Evolutionary conservation across 2,329 filamentous ascomycete genomes (phyloP).

Genomic region (Pseudonectria buxi): DNA sequence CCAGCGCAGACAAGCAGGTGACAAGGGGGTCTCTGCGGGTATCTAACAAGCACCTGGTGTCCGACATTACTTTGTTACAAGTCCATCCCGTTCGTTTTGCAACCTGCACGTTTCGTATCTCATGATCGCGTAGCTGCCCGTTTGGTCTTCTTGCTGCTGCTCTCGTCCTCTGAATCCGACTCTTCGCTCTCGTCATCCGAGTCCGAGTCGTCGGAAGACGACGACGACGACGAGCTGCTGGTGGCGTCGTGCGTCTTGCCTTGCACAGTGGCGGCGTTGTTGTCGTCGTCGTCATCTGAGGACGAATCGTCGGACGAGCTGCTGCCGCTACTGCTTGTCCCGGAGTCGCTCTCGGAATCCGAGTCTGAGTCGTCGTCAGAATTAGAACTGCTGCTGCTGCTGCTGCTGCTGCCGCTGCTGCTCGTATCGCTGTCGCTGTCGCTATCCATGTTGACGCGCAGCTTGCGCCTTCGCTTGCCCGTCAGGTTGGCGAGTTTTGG

Average conservation of each 20-base stretch:
- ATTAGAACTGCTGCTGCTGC: slow-evolving; percentile 29
- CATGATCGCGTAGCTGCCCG: slow-evolving; percentile 3
- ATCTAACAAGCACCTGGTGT: slow-evolving; percentile 16
- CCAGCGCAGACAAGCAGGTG: slow-evolving; percentile 5
- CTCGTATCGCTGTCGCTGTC: slow-evolving; percentile 32
- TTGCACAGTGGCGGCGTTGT: slow-evolving; percentile 22
- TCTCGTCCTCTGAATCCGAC: slow-evolving; percentile 18
- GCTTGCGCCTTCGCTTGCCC: slow-evolving; percentile 46
- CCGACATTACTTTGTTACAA: slow-evolving; percentile 13
- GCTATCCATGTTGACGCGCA: slow-evolving; percentile 37
- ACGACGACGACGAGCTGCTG: slow-evolving; percentile 27
- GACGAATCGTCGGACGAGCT: slow-evolving; percentile 31
- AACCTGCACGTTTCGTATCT: slow-evolving; percentile 7
- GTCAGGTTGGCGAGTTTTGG: slow-evolving; percentile 40
- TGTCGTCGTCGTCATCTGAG: slow-evolving; percentile 22
- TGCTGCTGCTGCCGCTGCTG: slow-evolving; percentile 19
- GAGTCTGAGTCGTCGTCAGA: slow-evolving; percentile 26
- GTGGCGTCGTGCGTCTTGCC: slow-evolving; percentile 7
- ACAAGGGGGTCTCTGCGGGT: slow-evolving; percentile 13
- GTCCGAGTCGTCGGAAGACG: slow-evolving; percentile 28
- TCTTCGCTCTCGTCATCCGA: slow-evolving; percentile 25
- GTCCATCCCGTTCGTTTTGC: slow-evolving; percentile 15
- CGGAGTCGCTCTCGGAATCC: slow-evolving; percentile 24
- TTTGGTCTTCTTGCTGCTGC: slow-evolving; percentile 10
- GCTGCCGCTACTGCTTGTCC: slow-evolving; percentile 30